Base-by-base conservation (phyloP, 108 stramenopile genomes). In the Cyclotella sp. region DNA sequence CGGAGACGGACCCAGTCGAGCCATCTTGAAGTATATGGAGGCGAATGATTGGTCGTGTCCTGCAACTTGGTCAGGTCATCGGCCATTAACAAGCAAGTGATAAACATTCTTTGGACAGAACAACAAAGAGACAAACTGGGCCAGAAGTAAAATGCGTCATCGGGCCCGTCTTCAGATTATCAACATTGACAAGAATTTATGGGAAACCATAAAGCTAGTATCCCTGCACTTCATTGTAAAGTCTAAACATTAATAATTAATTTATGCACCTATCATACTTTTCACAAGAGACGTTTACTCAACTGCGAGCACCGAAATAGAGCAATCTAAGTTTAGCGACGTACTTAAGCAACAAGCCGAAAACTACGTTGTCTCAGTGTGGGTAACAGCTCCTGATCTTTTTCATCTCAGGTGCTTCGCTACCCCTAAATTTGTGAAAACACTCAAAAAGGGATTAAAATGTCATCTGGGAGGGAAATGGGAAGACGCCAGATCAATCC, bases 361-460 rank as follows among this genome's bases (percentile, higher is more conserved):
- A 24, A 67, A 70, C 11, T 94, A 92, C 55, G 86, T 87, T 30
- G 58, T 70, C 8, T 73, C 75, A 8, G 85, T 88, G 21, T 97
- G 95, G 95, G 81, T 84, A 53, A 82, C 73, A 0, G 97, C 96
- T 84, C 91, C 88, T 45, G 97, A 97, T 75, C 69, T 97, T 8
- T 49, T 55, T 28, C 82, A 88, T 40, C 90, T 97, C 75, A 73
- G 95, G 29, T 87, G 89, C n/a, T 90, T 93, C 59, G 85, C 90
- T 0, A 89, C 90, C 19, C 83, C 84, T 19, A 86, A 94, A 45
- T 97, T 97, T 75, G 11, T 79, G 29, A 79, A 80, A 30, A 79
- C 71, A 13, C 93, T 88, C 72, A 85, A 88, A 15, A 78, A 80
- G 59, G 97, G 93, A 9, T 67, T 90, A 34, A 77, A 91, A 16